Conservation (phyloP, 202 grass and related monocot species). For the Setaria viridis region DNA sequence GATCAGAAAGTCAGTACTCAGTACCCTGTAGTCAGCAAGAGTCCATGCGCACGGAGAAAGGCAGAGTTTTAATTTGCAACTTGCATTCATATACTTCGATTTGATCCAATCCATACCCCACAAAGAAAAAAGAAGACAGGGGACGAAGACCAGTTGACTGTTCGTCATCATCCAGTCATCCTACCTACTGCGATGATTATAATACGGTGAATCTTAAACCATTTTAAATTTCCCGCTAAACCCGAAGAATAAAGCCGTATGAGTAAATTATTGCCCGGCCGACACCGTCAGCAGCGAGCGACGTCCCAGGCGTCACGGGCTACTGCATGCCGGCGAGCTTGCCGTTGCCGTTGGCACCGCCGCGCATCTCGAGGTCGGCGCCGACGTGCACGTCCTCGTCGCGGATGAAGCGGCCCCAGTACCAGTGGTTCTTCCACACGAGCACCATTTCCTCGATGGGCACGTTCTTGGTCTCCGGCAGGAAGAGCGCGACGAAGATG, state of each 20-base stretch:
- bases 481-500: slow-evolving; percentile 79
- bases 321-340: slow-evolving; percentile 29
- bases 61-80: background rate
- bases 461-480: slow-evolving; percentile 97
- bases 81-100: slow-evolving; percentile 40
- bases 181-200: slow-evolving; percentile 39
- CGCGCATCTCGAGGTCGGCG: slow-evolving; percentile 47
- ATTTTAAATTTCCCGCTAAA: slow-evolving; percentile 14
- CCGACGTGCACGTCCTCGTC: slow-evolving; percentile 78
- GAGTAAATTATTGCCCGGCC: background rate
- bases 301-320: background rate
- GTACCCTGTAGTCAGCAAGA: background rate
- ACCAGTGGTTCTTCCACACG: slow-evolving; percentile 91
- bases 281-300: background rate
- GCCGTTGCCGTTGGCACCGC: slow-evolving; percentile 14
- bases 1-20: background rate
- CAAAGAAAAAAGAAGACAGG: slow-evolving; percentile 13
- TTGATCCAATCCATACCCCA: background rate
- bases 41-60: background rate
- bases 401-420: slow-evolving; percentile 79
- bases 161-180: slow-evolving; percentile 53
- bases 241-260: background rate
- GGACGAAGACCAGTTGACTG: slow-evolving; percentile 40
- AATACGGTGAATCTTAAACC: slow-evolving; percentile 36
- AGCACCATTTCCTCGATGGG: slow-evolving; percentile 96